Conservation (phyloP, 352 stramenopile species). For the Phytophthora litchii region DNA sequence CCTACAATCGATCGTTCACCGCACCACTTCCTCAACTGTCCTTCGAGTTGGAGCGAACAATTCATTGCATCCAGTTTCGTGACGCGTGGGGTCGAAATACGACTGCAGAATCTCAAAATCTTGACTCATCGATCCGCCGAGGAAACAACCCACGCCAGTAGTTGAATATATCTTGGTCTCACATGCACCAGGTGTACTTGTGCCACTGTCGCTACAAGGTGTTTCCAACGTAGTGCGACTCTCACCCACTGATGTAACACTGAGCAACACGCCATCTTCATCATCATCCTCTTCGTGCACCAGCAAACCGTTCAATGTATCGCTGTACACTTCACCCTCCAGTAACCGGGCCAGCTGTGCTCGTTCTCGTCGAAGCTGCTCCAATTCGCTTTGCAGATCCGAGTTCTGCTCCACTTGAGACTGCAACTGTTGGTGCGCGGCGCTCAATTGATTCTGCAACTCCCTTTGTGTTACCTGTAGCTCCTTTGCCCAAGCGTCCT, state of each 20-base stretch:
- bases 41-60: constrained; percentile 18
- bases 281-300: constrained; percentile 81
- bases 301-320: constrained; percentile 60
- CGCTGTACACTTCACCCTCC: constrained; percentile 80
- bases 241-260: constrained; percentile 53
- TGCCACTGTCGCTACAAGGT: constrained; percentile 1
- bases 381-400: constrained; percentile 69
- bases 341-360: constrained; percentile 58
- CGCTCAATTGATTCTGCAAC: constrained; percentile 68
- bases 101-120: constrained; percentile 81
- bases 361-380: constrained; percentile 70
- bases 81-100: constrained; percentile 64
- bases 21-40: constrained; percentile 41
- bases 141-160: constrained; percentile 44
- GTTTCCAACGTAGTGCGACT: constrained; percentile 26
- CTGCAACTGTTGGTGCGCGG: constrained; percentile 71
- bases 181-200: constrained; percentile 1
- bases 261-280: constrained; percentile 79
- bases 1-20: constrained; percentile 22
- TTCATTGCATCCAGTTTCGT: constrained; percentile 26
- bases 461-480: constrained; percentile 82
- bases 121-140: constrained; percentile 64
- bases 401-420: constrained; percentile 77
- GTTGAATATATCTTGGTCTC: constrained; percentile 36
- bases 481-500: constrained; percentile 87